Evolutionary conservation across 2,329 filamentous ascomycete species (phyloP).

Genomic region (Clonostachys rhizophaga): DNA sequence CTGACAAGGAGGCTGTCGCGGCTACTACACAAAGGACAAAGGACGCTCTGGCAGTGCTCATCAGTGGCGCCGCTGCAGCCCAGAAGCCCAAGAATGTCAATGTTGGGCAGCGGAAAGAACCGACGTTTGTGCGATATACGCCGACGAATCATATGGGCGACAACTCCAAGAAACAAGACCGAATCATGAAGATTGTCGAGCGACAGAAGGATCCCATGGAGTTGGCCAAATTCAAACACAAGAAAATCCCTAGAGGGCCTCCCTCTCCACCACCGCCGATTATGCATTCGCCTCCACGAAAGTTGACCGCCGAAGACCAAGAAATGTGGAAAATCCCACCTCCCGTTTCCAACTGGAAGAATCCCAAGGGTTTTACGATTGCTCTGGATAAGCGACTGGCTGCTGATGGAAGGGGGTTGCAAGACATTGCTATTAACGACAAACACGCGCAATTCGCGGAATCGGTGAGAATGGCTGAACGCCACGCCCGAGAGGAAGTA

Average conservation of each 20-base stretch:
- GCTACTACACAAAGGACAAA: constrained; percentile 85
- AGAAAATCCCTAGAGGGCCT: constrained; percentile 92
- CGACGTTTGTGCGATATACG: constrained; percentile 93
- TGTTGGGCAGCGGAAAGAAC: constrained; percentile 71
- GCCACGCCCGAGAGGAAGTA: constrained; percentile 93
- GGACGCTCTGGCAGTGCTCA: constrained; percentile 75
- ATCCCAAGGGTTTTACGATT: constrained; percentile 96
- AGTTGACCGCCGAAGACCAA: constrained; percentile 94
- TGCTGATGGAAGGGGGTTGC: constrained; percentile 84
- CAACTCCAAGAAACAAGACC: constrained; percentile 79
- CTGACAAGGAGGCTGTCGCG: constrained; percentile 77
- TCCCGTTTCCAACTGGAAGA: constrained; percentile 98
- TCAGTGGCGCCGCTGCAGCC: constrained; percentile 80
- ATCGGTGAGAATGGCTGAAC: constrained; percentile 87
- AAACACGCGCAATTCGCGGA: constrained; percentile 97
- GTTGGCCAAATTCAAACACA: constrained; percentile 97
- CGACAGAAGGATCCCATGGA: constrained; percentile 93
- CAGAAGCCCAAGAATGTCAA: constrained; percentile 97
- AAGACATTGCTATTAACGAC: constrained; percentile 96
- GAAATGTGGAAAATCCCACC: constrained; percentile 89
- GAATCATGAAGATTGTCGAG: constrained; percentile 98
- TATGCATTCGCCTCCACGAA: constrained; percentile 90
- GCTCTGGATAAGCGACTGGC: constrained; percentile 93
- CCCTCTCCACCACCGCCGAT: constrained; percentile 90
- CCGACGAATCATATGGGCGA: constrained; percentile 96